Base-by-base conservation (phyloP, 1,284 basidiomycete species). In the Boletus sp. region DNA sequence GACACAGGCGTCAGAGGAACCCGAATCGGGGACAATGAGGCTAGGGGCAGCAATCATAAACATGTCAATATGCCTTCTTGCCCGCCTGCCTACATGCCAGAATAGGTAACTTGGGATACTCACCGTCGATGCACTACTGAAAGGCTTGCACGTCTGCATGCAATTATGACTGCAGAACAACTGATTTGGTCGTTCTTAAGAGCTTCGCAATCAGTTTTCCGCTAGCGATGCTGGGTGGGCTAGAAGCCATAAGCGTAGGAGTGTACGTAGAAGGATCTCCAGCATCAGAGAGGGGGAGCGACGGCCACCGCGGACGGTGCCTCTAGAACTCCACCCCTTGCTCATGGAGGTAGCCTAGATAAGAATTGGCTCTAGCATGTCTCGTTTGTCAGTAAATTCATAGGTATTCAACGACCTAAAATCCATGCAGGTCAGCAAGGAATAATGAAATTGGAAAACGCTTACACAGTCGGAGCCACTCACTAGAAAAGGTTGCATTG, bases 21-120 rank as follows among this genome's bases (percentile, higher is more conserved):
- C n/a, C n/a, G n/a, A n/a, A n/a, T n/a, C n/a, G n/a, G n/a, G n/a
- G n/a, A n/a, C n/a, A n/a, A n/a, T n/a, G n/a, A n/a, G n/a, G n/a
- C n/a, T n/a, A n/a, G n/a, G n/a, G n/a, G n/a, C n/a, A n/a, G n/a
- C n/a, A n/a, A n/a, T n/a, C n/a, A n/a, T n/a, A n/a, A n/a, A n/a
- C 17, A 38, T 12, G 34, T 36, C 17, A 43, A 59, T 70, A 23
- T 53, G 81, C 82, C 71, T 80, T 81, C 17, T 66, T 62, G 1
- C 72, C 72, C 27, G 67, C 72, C 57, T 78, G 81, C 57, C 73
- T 77, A 19, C 81, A 67, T 57, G 78, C 92, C 92, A 95, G 59
- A 95, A 92, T 75, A 0, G 91, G 90, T 19, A 91, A 67, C 22
- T 69, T 67, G 2, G 89, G 91, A 58, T 88, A 80, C 65, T 93